Evolutionary conservation across 2,329 filamentous ascomycete species (phyloP).

Genomic region (Trichophyton schoenleinii): DNA sequence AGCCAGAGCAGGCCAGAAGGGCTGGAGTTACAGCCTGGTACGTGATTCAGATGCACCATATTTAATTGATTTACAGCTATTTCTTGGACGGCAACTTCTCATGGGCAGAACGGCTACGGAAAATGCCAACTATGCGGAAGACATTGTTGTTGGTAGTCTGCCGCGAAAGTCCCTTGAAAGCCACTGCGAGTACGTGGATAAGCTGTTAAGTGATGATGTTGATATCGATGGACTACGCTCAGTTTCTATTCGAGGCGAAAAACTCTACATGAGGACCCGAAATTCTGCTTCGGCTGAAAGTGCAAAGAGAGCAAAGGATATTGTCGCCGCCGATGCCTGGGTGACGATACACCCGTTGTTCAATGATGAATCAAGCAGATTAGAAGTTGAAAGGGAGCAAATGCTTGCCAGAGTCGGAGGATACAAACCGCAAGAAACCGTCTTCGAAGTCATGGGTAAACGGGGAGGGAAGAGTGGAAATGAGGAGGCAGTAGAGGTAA

Average conservation of each 20-base stretch:
- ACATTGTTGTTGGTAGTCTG: constrained; percentile 70
- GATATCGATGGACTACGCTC: constrained; percentile 59
- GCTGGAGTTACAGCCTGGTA: constrained; percentile 91
- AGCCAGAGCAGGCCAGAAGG: constrained; percentile 78
- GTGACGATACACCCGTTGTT: constrained; percentile 70
- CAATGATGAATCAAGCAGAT: constrained; percentile 47
- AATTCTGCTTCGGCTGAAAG: constrained; percentile 85
- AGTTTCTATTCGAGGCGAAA: constrained; percentile 80
- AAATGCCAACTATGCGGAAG: constrained; percentile 59
- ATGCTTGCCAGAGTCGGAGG: constrained; percentile 84
- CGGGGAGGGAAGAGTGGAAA: constrained; percentile 54
- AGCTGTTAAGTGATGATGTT: constrained; percentile 58
- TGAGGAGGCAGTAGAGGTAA: constrained; percentile 49
- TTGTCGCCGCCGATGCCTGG: constrained; percentile 59
- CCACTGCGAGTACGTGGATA: constrained; percentile 71
- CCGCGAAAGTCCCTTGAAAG: constrained; percentile 60
- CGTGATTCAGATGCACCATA: constrained; percentile 82
- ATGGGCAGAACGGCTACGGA: constrained; percentile 53
- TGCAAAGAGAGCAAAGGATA: constrained; percentile 70
- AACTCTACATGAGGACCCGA: constrained; percentile 77
- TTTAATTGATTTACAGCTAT: constrained; percentile 83
- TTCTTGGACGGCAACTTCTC: constrained; percentile 72
- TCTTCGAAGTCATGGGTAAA: constrained; percentile 85
- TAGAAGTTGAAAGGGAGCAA: constrained; percentile 61
- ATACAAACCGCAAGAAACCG: constrained; percentile 81